phyloP scores from a whole-genome alignment of 768 basidiomycete genomes.

The Paxillus involutus region DNA sequence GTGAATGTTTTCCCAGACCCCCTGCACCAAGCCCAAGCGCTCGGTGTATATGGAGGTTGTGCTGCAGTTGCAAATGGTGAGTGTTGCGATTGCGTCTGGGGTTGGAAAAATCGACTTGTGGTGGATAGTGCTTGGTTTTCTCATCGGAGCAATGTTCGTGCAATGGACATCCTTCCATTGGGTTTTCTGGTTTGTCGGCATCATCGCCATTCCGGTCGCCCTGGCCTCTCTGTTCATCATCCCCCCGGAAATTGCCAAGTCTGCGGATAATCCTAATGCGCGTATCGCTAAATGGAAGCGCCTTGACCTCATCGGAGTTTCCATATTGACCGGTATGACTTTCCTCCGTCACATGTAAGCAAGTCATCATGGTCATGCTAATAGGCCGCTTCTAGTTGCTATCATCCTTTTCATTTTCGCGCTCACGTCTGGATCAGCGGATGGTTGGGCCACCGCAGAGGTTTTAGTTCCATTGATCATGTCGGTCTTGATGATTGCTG shows the following conservation, averaged over 20 bases:
- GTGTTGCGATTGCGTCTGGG: slow-evolving; percentile 9
- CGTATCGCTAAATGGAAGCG: slow-evolving; percentile 23
- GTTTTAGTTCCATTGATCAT: slow-evolving; percentile 42
- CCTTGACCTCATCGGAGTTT: slow-evolving; percentile 41
- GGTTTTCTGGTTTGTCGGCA: slow-evolving; percentile 50
- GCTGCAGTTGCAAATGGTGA: slow-evolving; percentile 42
- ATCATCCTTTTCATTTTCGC: slow-evolving; percentile 37
- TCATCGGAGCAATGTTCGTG: slow-evolving; percentile 35
- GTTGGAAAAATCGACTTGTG: neutral
- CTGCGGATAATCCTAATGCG: neutral
- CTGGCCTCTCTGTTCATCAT: slow-evolving; percentile 34
- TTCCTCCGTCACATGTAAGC: neutral
- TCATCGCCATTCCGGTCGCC: slow-evolving; percentile 36
- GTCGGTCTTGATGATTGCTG: too few relatives aligned
- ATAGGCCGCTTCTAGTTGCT: slow-evolving; percentile 17
- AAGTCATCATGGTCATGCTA: neutral
- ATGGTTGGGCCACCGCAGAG: slow-evolving; percentile 44
- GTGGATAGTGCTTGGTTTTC: slow-evolving; percentile 30
- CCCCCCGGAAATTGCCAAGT: slow-evolving; percentile 21
- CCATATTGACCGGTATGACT: slow-evolving; percentile 35
- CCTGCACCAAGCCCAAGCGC: slow-evolving; percentile 40
- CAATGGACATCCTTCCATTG: slow-evolving; percentile 43
- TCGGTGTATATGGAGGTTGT: slow-evolving; percentile 42
- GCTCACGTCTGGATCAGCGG: slow-evolving; percentile 40
- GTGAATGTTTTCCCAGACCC: slow-evolving; percentile 30